phyloP scores from a whole-genome alignment of 176 grass and related monocot species.

The Phragmites australis region DNA sequence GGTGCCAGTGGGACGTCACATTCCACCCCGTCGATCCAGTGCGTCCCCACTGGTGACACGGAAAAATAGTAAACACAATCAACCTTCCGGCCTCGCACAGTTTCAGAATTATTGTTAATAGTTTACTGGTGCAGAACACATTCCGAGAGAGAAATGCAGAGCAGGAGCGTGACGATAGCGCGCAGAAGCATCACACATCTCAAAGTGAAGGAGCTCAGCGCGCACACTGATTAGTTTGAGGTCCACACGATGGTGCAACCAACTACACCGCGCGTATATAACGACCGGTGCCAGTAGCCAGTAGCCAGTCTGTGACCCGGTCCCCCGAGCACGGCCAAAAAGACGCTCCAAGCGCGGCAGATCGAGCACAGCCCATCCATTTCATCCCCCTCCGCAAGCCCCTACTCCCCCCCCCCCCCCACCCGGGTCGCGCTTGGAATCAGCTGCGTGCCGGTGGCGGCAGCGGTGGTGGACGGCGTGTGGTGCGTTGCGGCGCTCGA shows the following conservation, averaged over 20 bases:
- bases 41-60: conserved; percentile 16
- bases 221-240: conserved; percentile 4
- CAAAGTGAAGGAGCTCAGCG: neutral
- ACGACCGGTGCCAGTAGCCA: conserved; percentile 5
- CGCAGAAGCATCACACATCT: conserved; percentile 19
- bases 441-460: neutral
- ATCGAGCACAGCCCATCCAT: neutral
- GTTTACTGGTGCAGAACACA: conserved; percentile 3
- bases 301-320: conserved; percentile 12
- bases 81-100: neutral
- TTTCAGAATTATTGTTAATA: neutral
- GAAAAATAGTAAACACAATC: neutral
- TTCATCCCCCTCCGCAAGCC: neutral
- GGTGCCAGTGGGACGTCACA: conserved; percentile 39
- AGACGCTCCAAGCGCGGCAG: neutral
- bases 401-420: neutral
- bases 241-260: neutral
- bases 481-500: no score
- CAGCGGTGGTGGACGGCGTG: no score
- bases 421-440: neutral
- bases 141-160: neutral
- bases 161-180: neutral
- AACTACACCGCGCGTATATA: conserved; percentile 18
- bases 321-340: neutral
- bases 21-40: neutral